Percentiles rank a stretch among this genome's conserved stretches.
Conservation (phyloP, 2,329 filamentous ascomycete genomes). For the Helotiales sp. region DNA sequence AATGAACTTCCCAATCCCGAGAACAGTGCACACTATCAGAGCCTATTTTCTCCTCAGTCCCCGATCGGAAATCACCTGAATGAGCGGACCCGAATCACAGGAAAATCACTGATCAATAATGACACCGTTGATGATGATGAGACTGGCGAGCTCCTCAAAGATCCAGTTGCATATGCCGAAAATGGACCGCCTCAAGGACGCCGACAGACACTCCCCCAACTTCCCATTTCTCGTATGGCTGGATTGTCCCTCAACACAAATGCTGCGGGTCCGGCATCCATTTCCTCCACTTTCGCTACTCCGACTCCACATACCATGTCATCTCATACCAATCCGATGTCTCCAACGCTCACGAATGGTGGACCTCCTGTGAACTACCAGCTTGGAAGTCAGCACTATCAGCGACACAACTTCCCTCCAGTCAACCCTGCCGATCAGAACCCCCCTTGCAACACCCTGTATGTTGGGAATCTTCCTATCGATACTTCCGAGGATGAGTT, state of each 20-base stretch:
- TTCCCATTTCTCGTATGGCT: slow-evolving; percentile 71
- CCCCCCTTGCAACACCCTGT: slow-evolving; percentile 95
- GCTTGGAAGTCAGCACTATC: slow-evolving; percentile 61
- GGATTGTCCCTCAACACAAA: slow-evolving; percentile 75
- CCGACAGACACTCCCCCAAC: slow-evolving; percentile 72
- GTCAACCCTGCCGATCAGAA: slow-evolving; percentile 96
- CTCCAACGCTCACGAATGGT: slow-evolving; percentile 58
- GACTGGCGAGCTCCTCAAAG: slow-evolving; percentile 72
- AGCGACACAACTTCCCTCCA: slow-evolving; percentile 74
- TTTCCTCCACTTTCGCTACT: slow-evolving; percentile 34
- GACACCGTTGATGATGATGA: slow-evolving; percentile 73
- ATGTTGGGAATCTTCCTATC: slow-evolving; percentile 94
- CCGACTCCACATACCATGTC: slow-evolving; percentile 36
- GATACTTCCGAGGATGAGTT: slow-evolving; percentile 95
- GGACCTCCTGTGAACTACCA: slow-evolving; percentile 56
- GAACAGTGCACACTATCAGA: slow-evolving; percentile 59
- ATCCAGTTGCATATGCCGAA: slow-evolving; percentile 75
- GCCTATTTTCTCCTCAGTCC: slow-evolving; percentile 74
- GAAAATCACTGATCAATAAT: slow-evolving; percentile 75
- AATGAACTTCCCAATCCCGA: slow-evolving; percentile 66
- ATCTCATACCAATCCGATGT: slow-evolving; percentile 52
- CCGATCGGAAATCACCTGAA: slow-evolving; percentile 72
- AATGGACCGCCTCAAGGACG: slow-evolving; percentile 64
- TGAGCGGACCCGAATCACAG: slow-evolving; percentile 63
- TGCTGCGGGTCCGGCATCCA: slow-evolving; percentile 47